phyloP scores from a whole-genome alignment of 148 eudicot genomes.

The Selenicereus undatus region DNA sequence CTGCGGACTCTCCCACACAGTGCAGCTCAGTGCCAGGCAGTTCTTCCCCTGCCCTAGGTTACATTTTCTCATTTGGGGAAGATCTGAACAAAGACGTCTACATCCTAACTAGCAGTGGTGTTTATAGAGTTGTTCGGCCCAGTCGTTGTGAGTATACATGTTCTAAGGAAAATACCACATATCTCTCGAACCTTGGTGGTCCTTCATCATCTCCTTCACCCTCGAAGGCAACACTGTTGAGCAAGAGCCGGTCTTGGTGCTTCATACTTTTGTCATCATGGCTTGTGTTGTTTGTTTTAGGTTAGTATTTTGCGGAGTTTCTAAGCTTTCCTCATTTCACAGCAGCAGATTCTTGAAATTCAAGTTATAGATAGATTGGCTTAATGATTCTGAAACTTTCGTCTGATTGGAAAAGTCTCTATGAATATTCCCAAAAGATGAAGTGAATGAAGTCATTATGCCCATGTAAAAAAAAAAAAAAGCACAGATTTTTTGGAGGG shows the following conservation, averaged over 20 bases:
- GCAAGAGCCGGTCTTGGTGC: slow-evolving; percentile 9
- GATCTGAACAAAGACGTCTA: slow-evolving; percentile 62
- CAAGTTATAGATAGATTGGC: neutral
- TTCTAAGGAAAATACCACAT: slow-evolving; percentile 47
- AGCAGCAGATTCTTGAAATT: neutral
- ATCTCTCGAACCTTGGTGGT: slow-evolving; percentile 10
- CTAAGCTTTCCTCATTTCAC: neutral
- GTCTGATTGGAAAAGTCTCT: too few relatives aligned
- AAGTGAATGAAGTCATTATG: neutral
- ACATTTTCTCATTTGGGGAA: slow-evolving; percentile 73
- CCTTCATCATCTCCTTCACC: slow-evolving; percentile 12
- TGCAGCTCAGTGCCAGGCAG: slow-evolving; percentile 54
- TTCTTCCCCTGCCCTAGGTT: slow-evolving; percentile 55
- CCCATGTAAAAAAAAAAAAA: neutral
- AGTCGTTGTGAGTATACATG: slow-evolving; percentile 69
- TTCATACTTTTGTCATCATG: slow-evolving; percentile 17
- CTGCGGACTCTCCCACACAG: slow-evolving; percentile 58
- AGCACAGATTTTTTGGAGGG: neutral
- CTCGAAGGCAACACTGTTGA: slow-evolving; percentile 22
- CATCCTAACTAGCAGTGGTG: slow-evolving; percentile 65
- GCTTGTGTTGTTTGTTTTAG: slow-evolving; percentile 1
- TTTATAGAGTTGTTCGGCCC: slow-evolving; percentile 64
- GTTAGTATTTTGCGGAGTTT: neutral
- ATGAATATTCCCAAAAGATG: neutral
- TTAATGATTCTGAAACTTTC: neutral